Conservation (phyloP, 768 basidiomycete genomes). For the Gymnopilus dilepis region DNA sequence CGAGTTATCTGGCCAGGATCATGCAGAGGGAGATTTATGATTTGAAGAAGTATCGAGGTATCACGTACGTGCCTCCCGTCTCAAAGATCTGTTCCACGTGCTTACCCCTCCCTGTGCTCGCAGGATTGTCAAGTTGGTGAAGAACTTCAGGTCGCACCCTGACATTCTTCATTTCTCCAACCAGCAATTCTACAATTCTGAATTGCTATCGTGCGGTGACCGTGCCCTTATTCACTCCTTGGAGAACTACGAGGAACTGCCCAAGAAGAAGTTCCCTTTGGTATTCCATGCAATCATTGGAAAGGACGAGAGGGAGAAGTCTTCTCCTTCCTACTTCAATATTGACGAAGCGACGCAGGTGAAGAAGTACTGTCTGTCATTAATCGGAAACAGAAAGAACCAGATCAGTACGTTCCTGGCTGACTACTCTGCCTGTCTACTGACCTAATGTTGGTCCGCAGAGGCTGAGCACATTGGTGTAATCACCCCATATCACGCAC, state of each 20-base stretch:
- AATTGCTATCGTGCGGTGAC: constrained; percentile 54
- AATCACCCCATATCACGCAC: constrained; percentile 73
- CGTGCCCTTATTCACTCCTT: constrained; percentile 44
- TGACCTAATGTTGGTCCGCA: constrained; percentile 13
- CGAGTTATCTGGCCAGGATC: constrained; percentile 57
- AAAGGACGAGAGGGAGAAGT: constrained; percentile 57
- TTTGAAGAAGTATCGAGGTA: constrained; percentile 39
- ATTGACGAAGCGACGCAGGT: constrained; percentile 56
- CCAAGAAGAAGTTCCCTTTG: constrained; percentile 53
- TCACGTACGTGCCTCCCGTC: constrained; percentile 35
- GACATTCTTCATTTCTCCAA: constrained; percentile 64
- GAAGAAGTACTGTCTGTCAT: constrained; percentile 47
- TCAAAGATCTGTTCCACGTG: background rate
- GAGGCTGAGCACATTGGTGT: constrained; percentile 59
- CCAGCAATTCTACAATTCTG: constrained; percentile 57
- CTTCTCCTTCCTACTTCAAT: constrained; percentile 71
- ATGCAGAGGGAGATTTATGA: constrained; percentile 47
- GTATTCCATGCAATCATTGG: constrained; percentile 62
- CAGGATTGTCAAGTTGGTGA: constrained; percentile 63
- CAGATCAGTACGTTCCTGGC: constrained; percentile 43
- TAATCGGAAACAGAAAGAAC: constrained; percentile 41
- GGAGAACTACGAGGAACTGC: constrained; percentile 42
- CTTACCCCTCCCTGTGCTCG: constrained; percentile 1
- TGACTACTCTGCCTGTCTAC: background rate
- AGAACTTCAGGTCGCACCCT: constrained; percentile 63